These are phyloP conservation scores for Petasospora rhodanensis DNA, from an alignment of 1,139 yeast genomes.

Conservation along the genomic window DNA sequence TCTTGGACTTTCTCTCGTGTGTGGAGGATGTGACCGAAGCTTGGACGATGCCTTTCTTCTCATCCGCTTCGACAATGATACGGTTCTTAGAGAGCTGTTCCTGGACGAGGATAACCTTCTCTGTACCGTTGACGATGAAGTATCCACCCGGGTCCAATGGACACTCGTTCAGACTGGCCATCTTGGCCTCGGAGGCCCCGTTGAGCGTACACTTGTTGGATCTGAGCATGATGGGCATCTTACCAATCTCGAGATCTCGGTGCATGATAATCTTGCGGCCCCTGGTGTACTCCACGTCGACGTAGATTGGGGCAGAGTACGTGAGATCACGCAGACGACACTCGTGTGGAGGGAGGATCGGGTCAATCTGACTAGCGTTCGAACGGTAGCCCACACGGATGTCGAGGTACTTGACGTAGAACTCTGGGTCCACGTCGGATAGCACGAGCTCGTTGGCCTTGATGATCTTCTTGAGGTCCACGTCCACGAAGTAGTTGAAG, in stretches of 20 bases:
- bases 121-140: slow-evolving; percentile 96
- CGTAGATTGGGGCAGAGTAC: slow-evolving; percentile 93
- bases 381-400: slow-evolving; percentile 81
- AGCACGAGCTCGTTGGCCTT: slow-evolving; percentile 84
- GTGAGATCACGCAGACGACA: slow-evolving; percentile 94
- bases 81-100: slow-evolving; percentile 96
- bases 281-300: slow-evolving; percentile 94
- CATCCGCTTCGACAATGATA: slow-evolving; percentile 96
- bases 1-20: slow-evolving; percentile 95
- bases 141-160: slow-evolving; percentile 99
- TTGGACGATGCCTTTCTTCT: slow-evolving; percentile 88
- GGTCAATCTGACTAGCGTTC: slow-evolving; percentile 39
- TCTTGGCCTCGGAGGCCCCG: slow-evolving; percentile 70
- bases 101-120: slow-evolving; percentile 92
- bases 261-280: slow-evolving; percentile 90
- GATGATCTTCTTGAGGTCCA: slow-evolving; percentile 86
- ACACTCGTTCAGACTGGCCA: slow-evolving; percentile 91
- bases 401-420: slow-evolving; percentile 85
- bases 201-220: slow-evolving; percentile 85
- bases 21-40: slow-evolving; percentile 98
- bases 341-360: slow-evolving; percentile 84
- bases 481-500: slow-evolving; percentile 91
- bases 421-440: slow-evolving; percentile 96
- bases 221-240: slow-evolving; percentile 97
- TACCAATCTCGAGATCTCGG: slow-evolving; percentile 87